A percentile compares a stretch with the other conserved stretches of the same genome.
Conservation (phyloP, 2,329 filamentous ascomycete species). For the Delphinella strobiligena region DNA sequence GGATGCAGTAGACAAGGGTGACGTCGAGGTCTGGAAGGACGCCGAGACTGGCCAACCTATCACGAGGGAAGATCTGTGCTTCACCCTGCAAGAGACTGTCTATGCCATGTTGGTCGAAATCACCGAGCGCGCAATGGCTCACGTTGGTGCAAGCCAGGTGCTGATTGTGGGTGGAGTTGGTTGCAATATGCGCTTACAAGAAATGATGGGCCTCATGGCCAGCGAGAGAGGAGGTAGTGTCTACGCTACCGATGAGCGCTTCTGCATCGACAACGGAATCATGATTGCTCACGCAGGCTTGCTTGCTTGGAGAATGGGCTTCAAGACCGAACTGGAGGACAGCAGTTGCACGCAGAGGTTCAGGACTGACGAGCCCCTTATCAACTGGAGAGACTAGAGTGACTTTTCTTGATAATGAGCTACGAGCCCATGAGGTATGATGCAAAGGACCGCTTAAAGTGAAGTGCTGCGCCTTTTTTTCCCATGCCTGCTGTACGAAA, state of each 20-base stretch:
- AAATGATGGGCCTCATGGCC: slow-evolving; percentile 98
- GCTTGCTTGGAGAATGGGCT: slow-evolving; percentile 71
- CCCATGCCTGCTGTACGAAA: no score
- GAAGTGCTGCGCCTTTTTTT: background rate
- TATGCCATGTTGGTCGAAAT: slow-evolving; percentile 98
- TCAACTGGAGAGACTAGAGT: slow-evolving; percentile 35
- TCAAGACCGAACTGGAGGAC: slow-evolving; percentile 62
- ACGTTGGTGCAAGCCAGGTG: slow-evolving; percentile 83
- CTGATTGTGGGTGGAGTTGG: slow-evolving; percentile 93
- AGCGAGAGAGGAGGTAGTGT: slow-evolving; percentile 76
- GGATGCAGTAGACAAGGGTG: slow-evolving; percentile 21
- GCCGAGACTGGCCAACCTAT: slow-evolving; percentile 45
- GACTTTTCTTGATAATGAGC: background rate
- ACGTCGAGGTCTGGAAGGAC: slow-evolving; percentile 20
- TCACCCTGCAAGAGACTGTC: slow-evolving; percentile 88
- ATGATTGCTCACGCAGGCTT: slow-evolving; percentile 98
- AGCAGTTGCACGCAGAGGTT: slow-evolving; percentile 54
- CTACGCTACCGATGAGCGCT: slow-evolving; percentile 90
- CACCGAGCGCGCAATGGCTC: slow-evolving; percentile 95
- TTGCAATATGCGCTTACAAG: slow-evolving; percentile 84
- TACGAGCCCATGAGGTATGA: background rate
- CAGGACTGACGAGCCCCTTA: slow-evolving; percentile 38
- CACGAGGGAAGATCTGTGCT: slow-evolving; percentile 78
- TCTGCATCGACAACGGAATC: slow-evolving; percentile 98
- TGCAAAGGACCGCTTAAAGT: background rate